Evolutionary conservation across 2,329 filamentous ascomycete genomes (phyloP).

Genomic region (Alternaria postmessia): DNA sequence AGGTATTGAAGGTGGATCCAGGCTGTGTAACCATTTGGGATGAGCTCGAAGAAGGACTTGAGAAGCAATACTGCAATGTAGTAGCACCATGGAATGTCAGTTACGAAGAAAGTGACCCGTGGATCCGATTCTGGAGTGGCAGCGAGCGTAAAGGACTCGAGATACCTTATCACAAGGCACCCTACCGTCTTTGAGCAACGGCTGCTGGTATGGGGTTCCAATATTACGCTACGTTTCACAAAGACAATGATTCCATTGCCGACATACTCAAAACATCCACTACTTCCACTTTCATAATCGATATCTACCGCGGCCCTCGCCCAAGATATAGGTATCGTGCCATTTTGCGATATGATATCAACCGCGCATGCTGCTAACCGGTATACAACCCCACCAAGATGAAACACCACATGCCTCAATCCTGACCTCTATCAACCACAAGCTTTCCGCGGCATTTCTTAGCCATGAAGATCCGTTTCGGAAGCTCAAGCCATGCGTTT

Average conservation of each 20-base stretch:
- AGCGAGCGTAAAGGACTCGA: neutral
- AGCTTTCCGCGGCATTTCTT: constrained; percentile 8
- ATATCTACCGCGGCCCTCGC: neutral
- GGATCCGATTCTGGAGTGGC: too few species aligned
- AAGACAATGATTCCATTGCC: neutral
- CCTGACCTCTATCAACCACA: constrained; percentile 1
- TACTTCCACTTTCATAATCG: neutral
- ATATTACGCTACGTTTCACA: neutral
- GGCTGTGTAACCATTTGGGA: neutral
- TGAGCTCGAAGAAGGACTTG: neutral
- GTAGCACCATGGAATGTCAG: too few species aligned
- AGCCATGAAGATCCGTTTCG: neutral
- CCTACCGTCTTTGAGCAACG: neutral
- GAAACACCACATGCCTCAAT: neutral
- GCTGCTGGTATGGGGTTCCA: neutral
- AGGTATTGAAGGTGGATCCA: neutral
- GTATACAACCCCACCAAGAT: neutral
- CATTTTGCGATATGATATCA: constrained; percentile 1
- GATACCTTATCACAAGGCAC: neutral
- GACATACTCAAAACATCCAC: neutral
- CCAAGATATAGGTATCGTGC: neutral
- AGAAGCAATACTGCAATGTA: neutral
- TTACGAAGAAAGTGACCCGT: too few species aligned
- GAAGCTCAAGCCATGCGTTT: constrained; percentile 2
- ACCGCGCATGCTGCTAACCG: neutral